Evolutionary conservation across 805 yeast genomes (phyloP).

Genomic region (Candida khao-thaluensis): DNA sequence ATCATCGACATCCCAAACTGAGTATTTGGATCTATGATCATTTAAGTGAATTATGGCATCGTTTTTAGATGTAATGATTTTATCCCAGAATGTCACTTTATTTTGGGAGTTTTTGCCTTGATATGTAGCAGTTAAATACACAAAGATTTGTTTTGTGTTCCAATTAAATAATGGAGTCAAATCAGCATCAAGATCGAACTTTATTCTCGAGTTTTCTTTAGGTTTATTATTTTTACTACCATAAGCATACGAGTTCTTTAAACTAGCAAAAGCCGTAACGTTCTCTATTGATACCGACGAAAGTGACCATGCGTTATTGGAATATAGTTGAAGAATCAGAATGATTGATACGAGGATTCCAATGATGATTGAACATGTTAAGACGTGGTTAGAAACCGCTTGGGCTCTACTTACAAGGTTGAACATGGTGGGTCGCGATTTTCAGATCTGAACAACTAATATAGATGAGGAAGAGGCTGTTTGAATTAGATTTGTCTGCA

Average conservation of each 20-base stretch:
- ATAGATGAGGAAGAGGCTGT: too few species aligned
- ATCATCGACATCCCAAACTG: slow-evolving; percentile 81
- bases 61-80: slow-evolving; percentile 58
- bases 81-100: slow-evolving; percentile 89
- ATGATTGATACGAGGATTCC: slow-evolving; percentile 47
- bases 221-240: slow-evolving; percentile 66
- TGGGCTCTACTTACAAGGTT: slow-evolving; percentile 42
- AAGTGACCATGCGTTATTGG: slow-evolving; percentile 44
- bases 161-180: slow-evolving; percentile 82
- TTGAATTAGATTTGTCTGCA: too few species aligned
- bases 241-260: slow-evolving; percentile 57
- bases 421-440: slow-evolving; percentile 24
- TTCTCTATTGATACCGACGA: slow-evolving; percentile 38
- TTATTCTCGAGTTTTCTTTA: slow-evolving; percentile 71
- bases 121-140: slow-evolving; percentile 85
- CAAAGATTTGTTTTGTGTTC: slow-evolving; percentile 97
- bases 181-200: slow-evolving; percentile 74
- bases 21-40: slow-evolving; percentile 67
- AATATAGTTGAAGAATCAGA: slow-evolving; percentile 49
- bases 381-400: slow-evolving; percentile 50
- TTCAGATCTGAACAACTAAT: too few species aligned
- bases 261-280: slow-evolving; percentile 36
- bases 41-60: slow-evolving; percentile 57
- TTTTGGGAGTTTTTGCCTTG: slow-evolving; percentile 52
- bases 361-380: slow-evolving; percentile 48